These are phyloP conservation scores for Pseudogymnoascus sp. DNA, from an alignment of 2,329 filamentous ascomycete species.

Conservation along the genomic window DNA sequence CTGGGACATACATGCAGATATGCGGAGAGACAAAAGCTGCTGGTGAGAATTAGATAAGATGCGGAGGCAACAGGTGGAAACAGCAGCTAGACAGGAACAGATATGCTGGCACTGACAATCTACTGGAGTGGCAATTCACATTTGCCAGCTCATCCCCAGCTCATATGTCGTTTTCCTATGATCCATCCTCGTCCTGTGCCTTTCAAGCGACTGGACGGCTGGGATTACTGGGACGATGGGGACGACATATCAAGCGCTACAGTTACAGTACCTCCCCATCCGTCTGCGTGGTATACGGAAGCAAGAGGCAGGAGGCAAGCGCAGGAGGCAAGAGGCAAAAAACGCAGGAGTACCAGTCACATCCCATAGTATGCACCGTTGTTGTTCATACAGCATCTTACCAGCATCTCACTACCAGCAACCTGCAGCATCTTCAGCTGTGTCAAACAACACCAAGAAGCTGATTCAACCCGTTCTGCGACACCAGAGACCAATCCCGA, in stretches of 20 bases:
- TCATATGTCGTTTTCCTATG: constrained; percentile 1
- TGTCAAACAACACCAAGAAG: background rate
- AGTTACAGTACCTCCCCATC: no score
- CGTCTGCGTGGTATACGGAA: background rate
- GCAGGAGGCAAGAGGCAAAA: background rate
- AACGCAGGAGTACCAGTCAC: constrained; percentile 1
- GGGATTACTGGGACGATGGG: no score
- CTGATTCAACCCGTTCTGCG: constrained; percentile 2
- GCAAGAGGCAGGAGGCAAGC: background rate
- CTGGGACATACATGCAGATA: constrained; percentile 5
- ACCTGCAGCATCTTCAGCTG: constrained; percentile 6
- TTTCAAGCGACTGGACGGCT: background rate
- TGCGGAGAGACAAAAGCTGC: background rate
- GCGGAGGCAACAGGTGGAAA: background rate
- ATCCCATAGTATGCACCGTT: constrained; percentile 4
- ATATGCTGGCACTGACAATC: background rate
- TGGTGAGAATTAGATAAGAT: constrained; percentile 7
- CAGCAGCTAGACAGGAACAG: background rate
- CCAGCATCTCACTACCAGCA: background rate
- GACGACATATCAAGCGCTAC: background rate
- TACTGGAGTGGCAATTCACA: constrained; percentile 4
- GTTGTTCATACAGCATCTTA: constrained; percentile 9
- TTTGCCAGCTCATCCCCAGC: constrained; percentile 8
- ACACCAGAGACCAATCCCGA: background rate
- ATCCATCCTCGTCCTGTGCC: background rate